These are phyloP conservation scores for Chrysophaeum taylorii DNA, from an alignment of 352 stramenopile species.

Conservation along the genomic window DNA sequence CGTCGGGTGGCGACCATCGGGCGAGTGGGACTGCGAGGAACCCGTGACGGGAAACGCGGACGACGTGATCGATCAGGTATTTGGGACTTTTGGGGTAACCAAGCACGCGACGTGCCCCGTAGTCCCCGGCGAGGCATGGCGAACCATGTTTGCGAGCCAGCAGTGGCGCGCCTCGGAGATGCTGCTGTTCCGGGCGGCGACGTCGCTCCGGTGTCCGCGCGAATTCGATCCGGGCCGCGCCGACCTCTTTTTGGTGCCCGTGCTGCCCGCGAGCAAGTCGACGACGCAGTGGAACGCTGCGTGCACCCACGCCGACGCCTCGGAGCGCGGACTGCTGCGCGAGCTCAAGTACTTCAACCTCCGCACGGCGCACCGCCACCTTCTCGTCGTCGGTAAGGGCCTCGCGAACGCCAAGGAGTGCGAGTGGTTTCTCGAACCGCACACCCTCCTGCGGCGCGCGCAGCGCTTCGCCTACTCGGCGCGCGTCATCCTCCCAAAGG, in stretches of 20 bases:
- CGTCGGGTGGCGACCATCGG: neutral
- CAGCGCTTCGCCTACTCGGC: neutral
- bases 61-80: neutral
- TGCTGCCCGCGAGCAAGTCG: neutral
- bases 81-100: neutral
- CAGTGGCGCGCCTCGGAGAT: neutral
- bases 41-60: neutral
- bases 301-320: neutral
- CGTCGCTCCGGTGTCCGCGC: neutral
- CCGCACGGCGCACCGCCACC: neutral
- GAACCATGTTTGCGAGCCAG: neutral
- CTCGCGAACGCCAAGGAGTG: neutral
- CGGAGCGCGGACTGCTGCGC: neutral
- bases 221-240: neutral
- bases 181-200: neutral
- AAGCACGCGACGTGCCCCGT: neutral
- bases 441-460: neutral
- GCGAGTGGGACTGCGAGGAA: neutral
- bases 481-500: constrained; percentile 1
- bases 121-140: neutral
- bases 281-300: neutral
- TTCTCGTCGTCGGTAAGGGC: constrained; percentile 6
- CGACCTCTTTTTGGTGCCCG: neutral
- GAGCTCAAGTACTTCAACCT: neutral
- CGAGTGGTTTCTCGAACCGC: neutral